These are phyloP conservation scores for Raffaelea albimanens DNA, from an alignment of 2,329 filamentous ascomycete species.

Conservation along the genomic window DNA sequence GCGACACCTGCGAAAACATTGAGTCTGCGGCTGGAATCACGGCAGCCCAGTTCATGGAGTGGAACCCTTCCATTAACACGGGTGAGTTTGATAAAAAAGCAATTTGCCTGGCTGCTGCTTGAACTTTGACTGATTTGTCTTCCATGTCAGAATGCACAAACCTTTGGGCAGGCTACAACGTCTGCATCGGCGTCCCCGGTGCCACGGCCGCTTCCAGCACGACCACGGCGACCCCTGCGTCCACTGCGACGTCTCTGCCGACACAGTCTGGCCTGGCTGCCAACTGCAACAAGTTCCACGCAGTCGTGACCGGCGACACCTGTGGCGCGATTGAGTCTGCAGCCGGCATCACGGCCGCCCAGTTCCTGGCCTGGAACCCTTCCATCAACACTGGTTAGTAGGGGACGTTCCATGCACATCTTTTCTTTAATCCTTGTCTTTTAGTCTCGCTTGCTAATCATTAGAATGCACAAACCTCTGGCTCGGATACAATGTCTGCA, in stretches of 20 bases:
- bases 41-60: not conserved
- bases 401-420: not conserved
- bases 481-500: conserved; percentile 8
- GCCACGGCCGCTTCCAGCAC: not conserved
- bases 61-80: conserved; percentile 5
- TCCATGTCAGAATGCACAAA: conserved; percentile 3
- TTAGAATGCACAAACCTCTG: conserved; percentile 5
- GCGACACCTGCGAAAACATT: conserved; percentile 7
- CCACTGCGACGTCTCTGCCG: not conserved
- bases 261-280: conserved; percentile 1
- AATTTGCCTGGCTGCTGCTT: too few species aligned
- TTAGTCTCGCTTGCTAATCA: not conserved
- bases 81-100: too few species aligned
- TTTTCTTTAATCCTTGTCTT: not conserved
- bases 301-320: conserved; percentile 4
- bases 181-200: conserved; percentile 6
- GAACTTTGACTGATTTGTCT: not conserved
- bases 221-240: conserved; percentile 6
- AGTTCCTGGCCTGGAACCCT: conserved; percentile 8
- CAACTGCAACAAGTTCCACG: conserved; percentile 5
- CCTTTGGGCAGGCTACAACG: conserved; percentile 5
- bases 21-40: conserved; percentile 1
- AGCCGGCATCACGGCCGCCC: not conserved
- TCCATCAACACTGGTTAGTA: not conserved
- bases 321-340: conserved; percentile 3